Conservation (phyloP, 2,329 filamentous ascomycete genomes). For the Verticillium longisporum region DNA sequence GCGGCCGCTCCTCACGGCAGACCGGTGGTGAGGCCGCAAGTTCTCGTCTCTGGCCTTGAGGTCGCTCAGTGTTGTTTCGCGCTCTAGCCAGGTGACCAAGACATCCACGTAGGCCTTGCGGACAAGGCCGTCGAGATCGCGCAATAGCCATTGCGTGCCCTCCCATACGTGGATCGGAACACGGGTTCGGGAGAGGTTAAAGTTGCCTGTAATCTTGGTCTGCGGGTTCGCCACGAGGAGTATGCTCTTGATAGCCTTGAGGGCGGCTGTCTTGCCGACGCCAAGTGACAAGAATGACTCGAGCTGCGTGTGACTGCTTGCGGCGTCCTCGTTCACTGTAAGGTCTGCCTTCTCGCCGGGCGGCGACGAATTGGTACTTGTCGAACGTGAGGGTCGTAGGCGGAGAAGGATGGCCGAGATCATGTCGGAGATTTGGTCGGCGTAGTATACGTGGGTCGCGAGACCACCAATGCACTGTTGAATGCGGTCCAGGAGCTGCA, state of each 20-base stretch:
- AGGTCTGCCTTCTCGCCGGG: conserved; percentile 37
- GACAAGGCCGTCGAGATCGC: conserved; percentile 71
- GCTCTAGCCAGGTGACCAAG: conserved; percentile 73
- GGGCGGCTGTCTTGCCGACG: conserved; percentile 54
- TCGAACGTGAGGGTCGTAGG: conserved; percentile 57
- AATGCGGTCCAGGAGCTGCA: conserved; percentile 57
- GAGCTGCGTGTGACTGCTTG: conserved; percentile 29
- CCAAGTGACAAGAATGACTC: conserved; percentile 48
- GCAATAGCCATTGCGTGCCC: conserved; percentile 88
- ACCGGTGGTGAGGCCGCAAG: conserved; percentile 33
- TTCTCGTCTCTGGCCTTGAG: conserved; percentile 53
- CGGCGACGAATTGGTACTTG: conserved; percentile 28
- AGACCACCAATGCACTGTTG: conserved; percentile 80
- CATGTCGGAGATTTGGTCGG: conserved; percentile 94
- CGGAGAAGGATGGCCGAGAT: conserved; percentile 71
- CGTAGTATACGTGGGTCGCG: conserved; percentile 93
- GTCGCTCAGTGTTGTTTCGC: conserved; percentile 67
- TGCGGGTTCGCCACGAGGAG: conserved; percentile 72
- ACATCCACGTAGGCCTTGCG: conserved; percentile 82
- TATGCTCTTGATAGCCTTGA: conserved; percentile 76
- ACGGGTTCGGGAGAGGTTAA: conserved; percentile 62
- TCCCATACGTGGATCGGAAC: conserved; percentile 87
- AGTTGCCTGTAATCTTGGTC: conserved; percentile 50
- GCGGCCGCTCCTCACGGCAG: conserved; percentile 31
- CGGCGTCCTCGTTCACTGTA: conserved; percentile 24